Evolutionary conservation across 192 early-diverging fungal species (phyloP).

Genomic region (Backusella westeae): DNA sequence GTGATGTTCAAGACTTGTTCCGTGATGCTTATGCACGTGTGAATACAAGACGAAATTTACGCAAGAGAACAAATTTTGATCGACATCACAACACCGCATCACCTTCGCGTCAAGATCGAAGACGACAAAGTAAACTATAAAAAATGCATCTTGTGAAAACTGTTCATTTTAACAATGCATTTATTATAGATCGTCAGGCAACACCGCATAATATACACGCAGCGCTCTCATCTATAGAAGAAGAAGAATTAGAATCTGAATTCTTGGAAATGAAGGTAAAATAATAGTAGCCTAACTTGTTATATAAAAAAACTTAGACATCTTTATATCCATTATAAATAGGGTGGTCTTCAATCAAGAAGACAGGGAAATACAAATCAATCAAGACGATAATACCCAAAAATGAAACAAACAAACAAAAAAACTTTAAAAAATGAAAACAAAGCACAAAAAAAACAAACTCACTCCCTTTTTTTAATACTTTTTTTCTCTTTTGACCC

Average conservation of each 20-base stretch:
- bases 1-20: conserved; percentile 14
- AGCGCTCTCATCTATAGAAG: conserved; percentile 20
- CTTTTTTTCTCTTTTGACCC: neutral
- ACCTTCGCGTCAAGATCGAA: conserved; percentile 20
- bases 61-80: conserved; percentile 18
- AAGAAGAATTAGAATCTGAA: conserved; percentile 34
- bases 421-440: neutral
- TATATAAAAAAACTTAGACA: neutral
- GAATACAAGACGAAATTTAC: conserved; percentile 17
- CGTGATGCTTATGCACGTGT: conserved; percentile 20
- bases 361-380: conserved; percentile 9
- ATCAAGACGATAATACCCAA: conserved; percentile 11
- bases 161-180: neutral
- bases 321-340: neutral
- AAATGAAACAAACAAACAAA: neutral
- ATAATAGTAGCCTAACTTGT: neutral
- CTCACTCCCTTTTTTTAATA: neutral
- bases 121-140: conserved; percentile 19
- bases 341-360: neutral
- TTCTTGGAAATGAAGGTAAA: conserved; percentile 32
- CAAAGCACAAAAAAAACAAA: neutral
- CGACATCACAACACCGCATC: conserved; percentile 10
- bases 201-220: conserved; percentile 32
- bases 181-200: conserved; percentile 18
- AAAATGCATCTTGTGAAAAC: neutral